phyloP scores from a whole-genome alignment of 2,329 filamentous ascomycete species.

The Diaporthe amygdali region DNA sequence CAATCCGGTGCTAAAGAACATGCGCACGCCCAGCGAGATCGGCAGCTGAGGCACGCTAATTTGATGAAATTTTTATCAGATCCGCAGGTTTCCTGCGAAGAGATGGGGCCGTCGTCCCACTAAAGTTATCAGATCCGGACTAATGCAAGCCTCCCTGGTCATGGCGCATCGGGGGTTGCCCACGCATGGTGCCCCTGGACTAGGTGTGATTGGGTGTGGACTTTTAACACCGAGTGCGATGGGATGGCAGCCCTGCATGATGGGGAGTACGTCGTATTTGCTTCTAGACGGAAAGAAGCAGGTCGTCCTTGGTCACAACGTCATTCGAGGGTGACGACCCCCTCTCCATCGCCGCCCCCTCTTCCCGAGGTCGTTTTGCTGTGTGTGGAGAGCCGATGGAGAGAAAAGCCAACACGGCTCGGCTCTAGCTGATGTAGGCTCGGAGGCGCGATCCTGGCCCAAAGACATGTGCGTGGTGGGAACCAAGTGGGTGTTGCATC shows the following conservation, averaged over 20 bases:
- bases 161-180: neutral
- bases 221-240: no score
- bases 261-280: neutral
- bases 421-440: neutral
- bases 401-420: neutral
- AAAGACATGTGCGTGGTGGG: neutral
- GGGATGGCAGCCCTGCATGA: neutral
- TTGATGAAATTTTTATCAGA: conserved; percentile 24
- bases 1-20: neutral
- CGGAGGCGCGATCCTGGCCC: neutral
- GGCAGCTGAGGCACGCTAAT: conserved; percentile 3
- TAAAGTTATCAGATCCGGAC: conserved; percentile 41
- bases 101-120: conserved; percentile 25
- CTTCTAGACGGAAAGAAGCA: conserved; percentile 6
- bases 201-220: neutral
- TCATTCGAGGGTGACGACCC: neutral
- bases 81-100: no score
- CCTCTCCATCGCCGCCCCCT: no score
- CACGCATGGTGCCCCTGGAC: neutral
- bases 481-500: neutral
- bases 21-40: conserved; percentile 19
- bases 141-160: conserved; percentile 25
- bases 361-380: no score
- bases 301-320: neutral
- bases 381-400: neutral